Evolutionary conservation across 768 basidiomycete genomes (phyloP), one percentile per base, ranked within the genome.

Genomic region (Lyophyllum semitale): DNA sequence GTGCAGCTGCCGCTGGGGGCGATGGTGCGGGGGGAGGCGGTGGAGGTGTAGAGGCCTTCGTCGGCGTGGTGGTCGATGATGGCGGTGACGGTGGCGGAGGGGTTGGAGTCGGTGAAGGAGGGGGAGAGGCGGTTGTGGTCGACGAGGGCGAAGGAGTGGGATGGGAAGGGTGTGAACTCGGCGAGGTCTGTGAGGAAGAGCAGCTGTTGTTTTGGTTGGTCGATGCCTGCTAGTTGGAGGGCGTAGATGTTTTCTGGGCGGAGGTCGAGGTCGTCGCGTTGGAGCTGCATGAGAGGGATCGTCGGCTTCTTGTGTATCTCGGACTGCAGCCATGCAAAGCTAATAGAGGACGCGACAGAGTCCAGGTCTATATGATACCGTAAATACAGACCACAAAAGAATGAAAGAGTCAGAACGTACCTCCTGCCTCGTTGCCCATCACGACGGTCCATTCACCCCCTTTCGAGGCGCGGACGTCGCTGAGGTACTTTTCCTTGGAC

Each of bases 391-490:
- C 27, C 6, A 18, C 1, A 8, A 48, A 41, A 26, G 23, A 26
- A 57, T 20, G 26, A 42, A 33, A 23, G 4, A 17, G 20, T 23
- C 20, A 30, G 23, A 15, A 64, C 73, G 54, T 67, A 95, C 96
- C 96, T 65, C 95, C 95, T 13, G 96, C 93, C 71, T 98, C 96
- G 68, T 99, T 99, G 0, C 96, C 95, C 87, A 95, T 91, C 0
- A 87, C 89, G 5, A 97, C 77, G 0, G 84, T 88, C 95, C 95
- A 98, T 44, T 84, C 81, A 6, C 68, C 60, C 0, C 75, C 80
- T 37, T 78, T 77, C 1, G 74, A 75, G 1, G 71, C 71, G 23
- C 73, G 66, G 17, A 86, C 62, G 46, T 86, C 89, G 17, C 63
- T 66, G 20, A 95, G 69, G 64, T 91, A 97, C 23, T 67, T 71